Base-by-base conservation (phyloP, 2,329 filamentous ascomycete genomes). In the Pestalotiopsis sp. region DNA sequence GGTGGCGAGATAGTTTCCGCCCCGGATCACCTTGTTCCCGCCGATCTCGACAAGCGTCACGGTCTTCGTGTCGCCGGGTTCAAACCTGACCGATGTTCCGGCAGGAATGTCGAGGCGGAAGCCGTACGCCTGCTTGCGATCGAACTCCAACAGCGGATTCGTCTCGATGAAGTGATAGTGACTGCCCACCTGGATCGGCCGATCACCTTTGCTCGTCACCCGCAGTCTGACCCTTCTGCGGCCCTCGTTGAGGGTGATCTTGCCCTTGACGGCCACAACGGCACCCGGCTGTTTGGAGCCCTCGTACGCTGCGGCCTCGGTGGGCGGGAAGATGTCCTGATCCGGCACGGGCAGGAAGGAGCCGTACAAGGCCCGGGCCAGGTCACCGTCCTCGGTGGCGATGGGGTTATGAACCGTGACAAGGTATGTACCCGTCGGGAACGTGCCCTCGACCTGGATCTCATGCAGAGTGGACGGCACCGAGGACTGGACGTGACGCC, bases 121-220 rank as follows among this genome's bases (percentile, higher is more conserved):
- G 5, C 95, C 95, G 76, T 96, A 96, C 1, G 94, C 89, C 73
- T 89, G 89, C 64, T 89, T 83, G 31, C 95, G 93, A 81, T 98
- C 95, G 79, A 98, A 98, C 70, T 93, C 89, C 65, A 98, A 87
- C 79, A 93, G 89, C 0, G 94, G 93, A 80, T 98, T 98, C n/a
- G 91, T 92, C 83, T 98, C 95, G 76, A 97, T 90, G 79, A 98
- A 97, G 81, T 98, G 95, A 80, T 97, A 98, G 81, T 98, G 95
- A 39, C 94, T 97, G 39, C 95, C 95, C 69, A 95, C 92, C 85
- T 98, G 95, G 70, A 98, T 92, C 1, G 95, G 95, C 39, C 95
- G 86, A 80, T 98, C 95, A 6, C 95, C 95, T 75, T 88, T 93
- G 80, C 93, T 97, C 71, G 91, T 94, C 56, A 98, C 93, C 77